Evolutionary conservation across 2,329 filamentous ascomycete genomes (phyloP).

Genomic region (Colletotrichum costaricense): DNA sequence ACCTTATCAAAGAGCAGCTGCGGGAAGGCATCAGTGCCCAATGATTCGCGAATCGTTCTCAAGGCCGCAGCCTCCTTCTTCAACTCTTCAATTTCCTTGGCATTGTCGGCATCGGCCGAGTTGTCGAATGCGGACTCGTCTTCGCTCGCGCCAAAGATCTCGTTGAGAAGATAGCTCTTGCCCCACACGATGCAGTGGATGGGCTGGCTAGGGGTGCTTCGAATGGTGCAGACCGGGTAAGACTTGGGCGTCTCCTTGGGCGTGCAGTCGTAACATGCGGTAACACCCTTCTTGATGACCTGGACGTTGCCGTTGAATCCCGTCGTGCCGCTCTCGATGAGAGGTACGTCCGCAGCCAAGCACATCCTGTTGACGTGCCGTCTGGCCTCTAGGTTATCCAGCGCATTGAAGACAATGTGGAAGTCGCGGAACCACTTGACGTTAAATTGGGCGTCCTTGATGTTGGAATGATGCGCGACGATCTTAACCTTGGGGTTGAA

Average conservation of each 20-base stretch:
- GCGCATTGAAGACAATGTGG: slow-evolving; percentile 91
- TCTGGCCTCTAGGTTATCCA: slow-evolving; percentile 94
- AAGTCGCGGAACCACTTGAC: slow-evolving; percentile 90
- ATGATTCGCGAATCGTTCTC: slow-evolving; percentile 82
- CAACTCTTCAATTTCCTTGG: slow-evolving; percentile 88
- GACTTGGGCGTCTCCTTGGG: slow-evolving; percentile 91
- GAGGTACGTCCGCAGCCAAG: slow-evolving; percentile 85
- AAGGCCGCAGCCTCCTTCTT: slow-evolving; percentile 86
- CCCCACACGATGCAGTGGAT: slow-evolving; percentile 99
- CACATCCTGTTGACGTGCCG: slow-evolving; percentile 99
- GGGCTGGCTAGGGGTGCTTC: slow-evolving; percentile 93
- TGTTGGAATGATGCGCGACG: slow-evolving; percentile 91
- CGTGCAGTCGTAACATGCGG: slow-evolving; percentile 96
- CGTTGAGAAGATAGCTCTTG: slow-evolving; percentile 95
- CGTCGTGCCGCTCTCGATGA: slow-evolving; percentile 97
- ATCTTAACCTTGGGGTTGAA: slow-evolving; percentile 93
- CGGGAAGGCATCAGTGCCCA: slow-evolving; percentile 82
- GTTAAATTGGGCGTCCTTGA: slow-evolving; percentile 89
- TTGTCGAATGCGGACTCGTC: slow-evolving; percentile 86
- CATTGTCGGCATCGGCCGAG: slow-evolving; percentile 83
- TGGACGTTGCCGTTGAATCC: slow-evolving; percentile 98
- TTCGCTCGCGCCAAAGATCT: slow-evolving; percentile 93
- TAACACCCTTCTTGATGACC: slow-evolving; percentile 91
- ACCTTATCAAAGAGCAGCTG: slow-evolving; percentile 92
- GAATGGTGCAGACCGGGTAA: slow-evolving; percentile 96